Conservation (phyloP, 495 filamentous ascomycete species). For the Friedmanniomyces endolithicus region DNA sequence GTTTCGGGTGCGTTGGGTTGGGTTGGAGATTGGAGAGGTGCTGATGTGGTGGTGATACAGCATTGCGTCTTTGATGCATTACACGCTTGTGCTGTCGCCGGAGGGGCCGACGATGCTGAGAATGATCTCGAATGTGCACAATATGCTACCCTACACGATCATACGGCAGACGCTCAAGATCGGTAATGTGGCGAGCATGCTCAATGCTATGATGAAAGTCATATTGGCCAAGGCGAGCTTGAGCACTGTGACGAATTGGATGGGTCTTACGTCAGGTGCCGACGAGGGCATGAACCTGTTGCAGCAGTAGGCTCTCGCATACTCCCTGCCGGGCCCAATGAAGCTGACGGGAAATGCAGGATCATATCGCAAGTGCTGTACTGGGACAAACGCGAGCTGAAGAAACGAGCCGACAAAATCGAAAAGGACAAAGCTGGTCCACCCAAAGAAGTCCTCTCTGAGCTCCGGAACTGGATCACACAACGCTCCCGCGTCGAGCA, state of each 20-base stretch:
- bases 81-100: slow-evolving; percentile 48
- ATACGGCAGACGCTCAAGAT: slow-evolving; percentile 50
- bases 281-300: slow-evolving; percentile 59
- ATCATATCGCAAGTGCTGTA: slow-evolving; percentile 51
- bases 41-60: slow-evolving; percentile 25
- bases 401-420: slow-evolving; percentile 40
- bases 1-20: not conserved
- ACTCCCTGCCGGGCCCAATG: not conserved
- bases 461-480: slow-evolving; percentile 37
- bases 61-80: slow-evolving; percentile 51
- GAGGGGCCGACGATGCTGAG: slow-evolving; percentile 51
- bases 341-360: slow-evolving; percentile 23
- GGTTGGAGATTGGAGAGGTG: not conserved
- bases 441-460: slow-evolving; percentile 36
- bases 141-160: slow-evolving; percentile 46
- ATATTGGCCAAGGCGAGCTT: slow-evolving; percentile 53
- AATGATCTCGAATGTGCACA: slow-evolving; percentile 44
- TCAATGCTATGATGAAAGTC: slow-evolving; percentile 50
- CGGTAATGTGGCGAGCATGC: slow-evolving; percentile 58
- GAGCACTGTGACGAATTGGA: slow-evolving; percentile 51
- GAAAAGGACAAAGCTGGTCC: slow-evolving; percentile 39
- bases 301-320: slow-evolving; percentile 37
- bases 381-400: slow-evolving; percentile 48
- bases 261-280: slow-evolving; percentile 43
- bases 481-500: slow-evolving; percentile 36